Conservation (phyloP, 139 green algal genomes). For the Chlamydomonas eustigma region DNA sequence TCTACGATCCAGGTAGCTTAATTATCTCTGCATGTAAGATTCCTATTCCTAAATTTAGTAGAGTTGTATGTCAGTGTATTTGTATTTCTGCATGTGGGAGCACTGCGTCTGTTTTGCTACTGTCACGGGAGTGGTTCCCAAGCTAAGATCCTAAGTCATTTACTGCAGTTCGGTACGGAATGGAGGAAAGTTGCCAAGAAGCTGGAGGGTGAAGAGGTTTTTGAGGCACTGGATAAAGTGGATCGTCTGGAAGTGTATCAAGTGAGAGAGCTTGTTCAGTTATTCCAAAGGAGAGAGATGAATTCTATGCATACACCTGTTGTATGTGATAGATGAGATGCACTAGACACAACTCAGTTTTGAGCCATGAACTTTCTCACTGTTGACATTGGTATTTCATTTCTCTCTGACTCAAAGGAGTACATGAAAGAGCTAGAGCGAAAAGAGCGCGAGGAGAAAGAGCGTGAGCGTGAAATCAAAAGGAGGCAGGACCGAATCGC, state of each 20-base stretch:
- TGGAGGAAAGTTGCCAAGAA: slow-evolving; percentile 62
- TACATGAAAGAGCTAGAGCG: not conserved
- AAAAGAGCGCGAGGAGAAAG: not conserved
- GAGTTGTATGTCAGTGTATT: no score
- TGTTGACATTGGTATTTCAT: not conserved
- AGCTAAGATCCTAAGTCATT: no score
- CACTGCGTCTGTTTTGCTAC: no score
- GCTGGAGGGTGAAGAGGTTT: slow-evolving; percentile 64
- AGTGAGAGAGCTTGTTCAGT: no score
- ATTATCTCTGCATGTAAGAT: no score
- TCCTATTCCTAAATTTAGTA: no score
- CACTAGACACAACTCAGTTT: no score
- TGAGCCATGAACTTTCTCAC: not conserved
- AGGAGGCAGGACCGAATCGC: not conserved
- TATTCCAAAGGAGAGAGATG: no score
- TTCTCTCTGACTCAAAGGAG: not conserved
- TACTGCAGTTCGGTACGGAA: slow-evolving; percentile 36
- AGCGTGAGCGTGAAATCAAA: not conserved
- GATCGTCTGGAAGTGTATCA: slow-evolving; percentile 75
- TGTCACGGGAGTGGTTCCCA: no score
- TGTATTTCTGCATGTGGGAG: no score
- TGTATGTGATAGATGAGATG: no score
- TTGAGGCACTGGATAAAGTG: slow-evolving; percentile 64
- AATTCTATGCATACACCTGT: no score
- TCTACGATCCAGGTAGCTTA: slow-evolving; percentile 11